Evolutionary conservation across 371 early-diverging fungal genomes (phyloP).

Genomic region (Mucor velutinosus): DNA sequence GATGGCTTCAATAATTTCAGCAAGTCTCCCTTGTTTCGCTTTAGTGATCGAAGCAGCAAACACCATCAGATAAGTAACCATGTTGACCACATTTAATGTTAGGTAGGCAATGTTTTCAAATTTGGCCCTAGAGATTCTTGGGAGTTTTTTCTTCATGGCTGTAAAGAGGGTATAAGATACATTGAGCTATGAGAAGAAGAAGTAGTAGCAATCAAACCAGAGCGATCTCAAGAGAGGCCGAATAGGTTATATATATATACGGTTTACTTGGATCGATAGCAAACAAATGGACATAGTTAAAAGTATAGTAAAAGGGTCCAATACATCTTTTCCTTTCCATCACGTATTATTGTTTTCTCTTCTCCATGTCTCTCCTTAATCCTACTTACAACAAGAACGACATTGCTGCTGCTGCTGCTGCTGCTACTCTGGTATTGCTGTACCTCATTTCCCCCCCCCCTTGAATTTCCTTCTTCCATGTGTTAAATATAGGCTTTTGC

Average conservation of each 20-base stretch:
- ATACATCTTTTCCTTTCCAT: neutral
- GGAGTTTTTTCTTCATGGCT: constrained; percentile 3
- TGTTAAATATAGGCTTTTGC: neutral
- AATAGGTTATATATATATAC: too few species aligned
- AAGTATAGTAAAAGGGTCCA: neutral
- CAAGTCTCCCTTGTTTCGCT: constrained; percentile 31
- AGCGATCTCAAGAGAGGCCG: too few species aligned
- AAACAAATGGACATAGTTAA: neutral
- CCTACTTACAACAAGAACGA: neutral
- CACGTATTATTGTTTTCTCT: neutral
- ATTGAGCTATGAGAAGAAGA: neutral
- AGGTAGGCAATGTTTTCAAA: constrained; percentile 39
- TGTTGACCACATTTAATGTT: constrained; percentile 29
- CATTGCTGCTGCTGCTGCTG: neutral
- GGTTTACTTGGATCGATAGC: neutral
- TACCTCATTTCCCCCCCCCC: too few species aligned
- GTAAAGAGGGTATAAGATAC: neutral
- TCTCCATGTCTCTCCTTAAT: neutral
- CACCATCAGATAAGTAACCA: constrained; percentile 28
- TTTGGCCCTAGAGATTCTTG: constrained; percentile 35
- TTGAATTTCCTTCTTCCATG: neutral
- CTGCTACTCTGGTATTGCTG: neutral
- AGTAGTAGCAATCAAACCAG: neutral
- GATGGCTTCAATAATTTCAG: constrained; percentile 41
- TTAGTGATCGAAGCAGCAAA: constrained; percentile 41